A percentile compares a stretch with the other conserved stretches of the same genome.
phyloP scores from a whole-genome alignment of 2,329 filamentous ascomycete species.

The Microsporum audouinii region DNA sequence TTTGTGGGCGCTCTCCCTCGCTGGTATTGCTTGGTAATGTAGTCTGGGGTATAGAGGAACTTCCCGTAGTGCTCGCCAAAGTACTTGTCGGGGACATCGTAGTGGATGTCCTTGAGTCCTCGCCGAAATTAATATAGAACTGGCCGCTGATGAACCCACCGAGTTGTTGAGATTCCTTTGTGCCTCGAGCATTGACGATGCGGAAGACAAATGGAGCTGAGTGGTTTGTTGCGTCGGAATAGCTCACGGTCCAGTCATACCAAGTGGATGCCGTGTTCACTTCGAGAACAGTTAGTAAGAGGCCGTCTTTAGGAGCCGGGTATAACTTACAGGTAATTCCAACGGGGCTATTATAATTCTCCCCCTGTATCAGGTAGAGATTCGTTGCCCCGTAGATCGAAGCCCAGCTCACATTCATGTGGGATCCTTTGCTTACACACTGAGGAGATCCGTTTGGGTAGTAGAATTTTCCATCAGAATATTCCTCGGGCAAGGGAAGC shows the following conservation, averaged over 20 bases:
- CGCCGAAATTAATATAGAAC: slow-evolving; percentile 1
- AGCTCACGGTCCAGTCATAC: background rate
- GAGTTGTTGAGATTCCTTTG: background rate
- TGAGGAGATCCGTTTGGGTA: background rate
- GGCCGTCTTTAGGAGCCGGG: background rate
- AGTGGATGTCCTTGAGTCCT: slow-evolving; percentile 39
- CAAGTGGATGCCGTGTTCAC: background rate
- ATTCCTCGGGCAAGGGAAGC: background rate
- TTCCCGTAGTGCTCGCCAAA: slow-evolving; percentile 43
- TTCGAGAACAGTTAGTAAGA: background rate
- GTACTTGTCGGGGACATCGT: slow-evolving; percentile 55
- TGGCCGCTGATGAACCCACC: background rate
- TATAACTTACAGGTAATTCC: background rate
- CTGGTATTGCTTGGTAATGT: background rate
- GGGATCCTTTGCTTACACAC: background rate
- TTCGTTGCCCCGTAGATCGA: background rate
- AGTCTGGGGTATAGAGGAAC: background rate
- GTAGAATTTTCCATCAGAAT: background rate
- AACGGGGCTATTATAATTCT: background rate
- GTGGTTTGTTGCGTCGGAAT: slow-evolving; percentile 1
- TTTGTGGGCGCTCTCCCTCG: background rate
- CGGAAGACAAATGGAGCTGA: background rate
- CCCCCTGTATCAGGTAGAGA: background rate
- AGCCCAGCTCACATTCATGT: background rate
- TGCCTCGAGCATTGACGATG: background rate